Evolutionary conservation across 2,329 filamentous ascomycete genomes (phyloP).

Genomic region (Intubia oerlemansii): DNA sequence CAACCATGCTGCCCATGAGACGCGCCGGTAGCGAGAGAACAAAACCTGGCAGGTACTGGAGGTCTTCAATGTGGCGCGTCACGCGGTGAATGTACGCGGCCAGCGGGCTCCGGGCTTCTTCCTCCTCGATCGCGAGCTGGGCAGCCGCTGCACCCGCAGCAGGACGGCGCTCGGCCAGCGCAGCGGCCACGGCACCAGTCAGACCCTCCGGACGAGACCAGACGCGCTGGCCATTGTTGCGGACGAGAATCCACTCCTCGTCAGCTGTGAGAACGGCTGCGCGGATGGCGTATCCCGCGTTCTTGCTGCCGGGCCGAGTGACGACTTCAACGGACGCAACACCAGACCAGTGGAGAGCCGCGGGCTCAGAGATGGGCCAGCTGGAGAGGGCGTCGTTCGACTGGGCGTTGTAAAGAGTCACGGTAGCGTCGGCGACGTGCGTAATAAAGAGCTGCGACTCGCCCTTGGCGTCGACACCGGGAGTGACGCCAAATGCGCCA

Average conservation of each 20-base stretch:
- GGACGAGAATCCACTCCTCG: constrained; percentile 63
- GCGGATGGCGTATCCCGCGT: constrained; percentile 44
- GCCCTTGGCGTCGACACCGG: constrained; percentile 50
- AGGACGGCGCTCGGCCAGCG: constrained; percentile 47
- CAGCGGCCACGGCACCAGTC: constrained; percentile 56
- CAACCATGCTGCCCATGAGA: constrained; percentile 42
- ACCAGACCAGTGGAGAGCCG: constrained; percentile 18
- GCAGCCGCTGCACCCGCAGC: no score
- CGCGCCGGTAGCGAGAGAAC: constrained; percentile 46
- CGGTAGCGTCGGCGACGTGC: constrained; percentile 53
- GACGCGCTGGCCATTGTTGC: constrained; percentile 63
- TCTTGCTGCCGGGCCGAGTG: constrained; percentile 35
- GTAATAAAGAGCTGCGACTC: constrained; percentile 66
- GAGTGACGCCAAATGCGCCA: no score
- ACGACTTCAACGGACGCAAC: constrained; percentile 48
- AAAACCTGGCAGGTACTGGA: constrained; percentile 56
- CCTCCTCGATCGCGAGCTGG: constrained; percentile 59
- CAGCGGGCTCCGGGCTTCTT: constrained; percentile 44
- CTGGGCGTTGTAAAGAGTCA: constrained; percentile 51
- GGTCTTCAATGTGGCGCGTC: constrained; percentile 58
- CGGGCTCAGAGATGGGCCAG: constrained; percentile 34
- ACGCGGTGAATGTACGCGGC: constrained; percentile 78
- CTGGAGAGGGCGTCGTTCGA: constrained; percentile 57
- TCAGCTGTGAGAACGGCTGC: constrained; percentile 46
- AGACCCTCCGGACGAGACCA: constrained; percentile 75